Conservation (phyloP, 2,329 filamentous ascomycete genomes). For the Nemania serpens region DNA sequence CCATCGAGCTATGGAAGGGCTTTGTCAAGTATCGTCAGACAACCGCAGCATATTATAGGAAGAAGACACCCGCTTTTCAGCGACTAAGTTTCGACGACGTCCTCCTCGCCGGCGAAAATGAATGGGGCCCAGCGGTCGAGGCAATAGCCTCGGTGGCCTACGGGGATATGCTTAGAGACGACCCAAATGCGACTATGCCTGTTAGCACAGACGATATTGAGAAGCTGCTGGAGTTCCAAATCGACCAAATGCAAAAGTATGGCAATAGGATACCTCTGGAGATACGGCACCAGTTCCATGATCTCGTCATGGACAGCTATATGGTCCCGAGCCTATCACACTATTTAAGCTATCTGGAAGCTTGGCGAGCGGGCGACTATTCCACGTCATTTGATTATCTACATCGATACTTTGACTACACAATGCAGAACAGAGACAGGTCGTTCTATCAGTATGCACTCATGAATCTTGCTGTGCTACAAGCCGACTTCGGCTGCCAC, state of each 20-base stretch:
- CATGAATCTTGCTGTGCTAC: conserved; percentile 89
- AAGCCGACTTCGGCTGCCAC: conserved; percentile 93
- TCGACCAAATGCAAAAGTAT: conserved; percentile 82
- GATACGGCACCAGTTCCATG: conserved; percentile 72
- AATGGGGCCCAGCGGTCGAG: conserved; percentile 56
- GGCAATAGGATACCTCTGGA: conserved; percentile 78
- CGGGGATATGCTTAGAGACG: conserved; percentile 56
- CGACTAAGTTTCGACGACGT: conserved; percentile 63
- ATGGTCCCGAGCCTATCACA: conserved; percentile 75
- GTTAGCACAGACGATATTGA: conserved; percentile 82
- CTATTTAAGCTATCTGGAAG: conserved; percentile 85
- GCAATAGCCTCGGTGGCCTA: conserved; percentile 55
- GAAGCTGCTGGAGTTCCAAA: conserved; percentile 81
- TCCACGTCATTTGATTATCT: conserved; percentile 87
- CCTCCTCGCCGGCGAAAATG: conserved; percentile 53
- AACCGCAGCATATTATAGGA: conserved; percentile 68
- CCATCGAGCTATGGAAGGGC: conserved; percentile 76
- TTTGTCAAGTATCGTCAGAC: conserved; percentile 82
- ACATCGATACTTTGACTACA: conserved; percentile 96
- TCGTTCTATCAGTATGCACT: conserved; percentile 94
- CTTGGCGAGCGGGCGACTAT: conserved; percentile 90
- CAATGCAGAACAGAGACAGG: conserved; percentile 81
- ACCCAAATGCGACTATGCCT: conserved; percentile 47
- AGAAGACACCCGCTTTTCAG: conserved; percentile 63
- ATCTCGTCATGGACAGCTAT: conserved; percentile 68